These are phyloP conservation scores for Euphorbia corollata DNA, from an alignment of 441 rosid species.

Conservation along the genomic window DNA sequence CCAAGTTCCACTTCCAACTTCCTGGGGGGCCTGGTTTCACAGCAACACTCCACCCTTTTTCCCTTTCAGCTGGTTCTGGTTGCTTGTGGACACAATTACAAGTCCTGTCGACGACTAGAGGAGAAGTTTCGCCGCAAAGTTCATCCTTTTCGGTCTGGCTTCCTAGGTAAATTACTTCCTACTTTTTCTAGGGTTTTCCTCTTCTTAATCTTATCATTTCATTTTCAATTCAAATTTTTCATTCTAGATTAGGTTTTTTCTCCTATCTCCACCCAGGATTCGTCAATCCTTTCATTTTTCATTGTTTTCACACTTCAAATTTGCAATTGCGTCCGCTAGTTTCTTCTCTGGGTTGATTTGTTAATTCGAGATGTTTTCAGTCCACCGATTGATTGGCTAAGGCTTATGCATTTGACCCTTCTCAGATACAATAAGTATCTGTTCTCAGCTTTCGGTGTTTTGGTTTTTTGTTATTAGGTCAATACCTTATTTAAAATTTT, in stretches of 20 bases:
- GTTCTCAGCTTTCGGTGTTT: background rate
- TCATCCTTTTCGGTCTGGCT: conserved; percentile 10
- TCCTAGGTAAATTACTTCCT: conserved; percentile 8
- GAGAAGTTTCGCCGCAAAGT: background rate
- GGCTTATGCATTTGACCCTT: background rate
- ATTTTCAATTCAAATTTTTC: background rate
- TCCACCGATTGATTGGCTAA: conserved; percentile 1
- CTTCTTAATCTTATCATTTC: background rate
- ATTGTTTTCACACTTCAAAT: background rate
- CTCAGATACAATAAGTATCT: background rate
- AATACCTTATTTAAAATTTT: background rate
- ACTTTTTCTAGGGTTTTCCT: background rate
- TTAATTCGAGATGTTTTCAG: background rate
- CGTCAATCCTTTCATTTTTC: background rate
- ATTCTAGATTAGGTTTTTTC: conserved; percentile 8
- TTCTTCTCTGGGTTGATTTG: background rate
- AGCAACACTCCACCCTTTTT: too few species aligned
- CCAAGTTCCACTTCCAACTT: too few species aligned
- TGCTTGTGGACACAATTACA: background rate
- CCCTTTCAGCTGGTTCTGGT: background rate
- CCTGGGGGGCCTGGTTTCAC: too few species aligned
- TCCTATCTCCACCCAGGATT: too few species aligned
- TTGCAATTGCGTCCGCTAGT: background rate
- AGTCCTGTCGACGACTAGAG: background rate
- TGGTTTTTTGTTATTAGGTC: background rate